Percentiles rank a stretch among this genome's conserved stretches.
Conservation (phyloP, 2,329 filamentous ascomycete genomes). For the Alternaria brassicicola region DNA sequence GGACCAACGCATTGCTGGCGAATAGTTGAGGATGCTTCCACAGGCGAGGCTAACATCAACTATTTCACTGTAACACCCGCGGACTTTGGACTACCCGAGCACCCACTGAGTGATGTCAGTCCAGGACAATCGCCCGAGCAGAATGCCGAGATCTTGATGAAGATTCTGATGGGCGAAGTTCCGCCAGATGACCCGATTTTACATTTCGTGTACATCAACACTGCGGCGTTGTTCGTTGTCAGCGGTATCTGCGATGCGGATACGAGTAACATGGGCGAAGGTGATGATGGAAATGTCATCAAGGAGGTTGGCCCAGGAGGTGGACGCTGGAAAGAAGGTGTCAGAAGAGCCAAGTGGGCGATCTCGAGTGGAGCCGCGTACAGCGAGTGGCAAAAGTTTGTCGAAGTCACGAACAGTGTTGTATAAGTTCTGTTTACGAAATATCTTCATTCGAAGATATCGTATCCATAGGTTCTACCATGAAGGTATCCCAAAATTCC, state of each 20-base stretch:
- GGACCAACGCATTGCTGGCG: conserved; percentile 90
- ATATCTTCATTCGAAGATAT: not conserved
- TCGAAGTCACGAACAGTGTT: conserved; percentile 73
- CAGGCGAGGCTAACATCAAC: conserved; percentile 65
- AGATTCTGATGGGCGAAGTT: conserved; percentile 75
- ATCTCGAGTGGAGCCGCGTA: conserved; percentile 86
- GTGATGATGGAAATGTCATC: conserved; percentile 81
- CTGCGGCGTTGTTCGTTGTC: conserved; percentile 83
- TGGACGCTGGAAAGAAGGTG: conserved; percentile 92
- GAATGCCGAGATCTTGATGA: conserved; percentile 83
- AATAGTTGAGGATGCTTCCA: conserved; percentile 60
- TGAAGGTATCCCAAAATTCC: not conserved
- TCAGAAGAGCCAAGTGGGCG: conserved; percentile 85
- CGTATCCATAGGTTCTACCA: not conserved
- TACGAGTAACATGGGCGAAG: conserved; percentile 76
- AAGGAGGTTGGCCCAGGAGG: conserved; percentile 83
- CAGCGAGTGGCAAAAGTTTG: conserved; percentile 81
- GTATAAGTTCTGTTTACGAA: conserved; percentile 14
- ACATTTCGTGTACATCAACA: conserved; percentile 93
- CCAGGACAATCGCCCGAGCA: conserved; percentile 84
- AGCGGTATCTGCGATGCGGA: conserved; percentile 87
- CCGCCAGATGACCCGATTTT: conserved; percentile 80
- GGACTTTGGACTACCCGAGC: conserved; percentile 83
- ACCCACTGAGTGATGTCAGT: conserved; percentile 78
- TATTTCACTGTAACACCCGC: conserved; percentile 78